Base-by-base conservation (phyloP, 306 rosid genomes). In the Medicago truncatula region DNA sequence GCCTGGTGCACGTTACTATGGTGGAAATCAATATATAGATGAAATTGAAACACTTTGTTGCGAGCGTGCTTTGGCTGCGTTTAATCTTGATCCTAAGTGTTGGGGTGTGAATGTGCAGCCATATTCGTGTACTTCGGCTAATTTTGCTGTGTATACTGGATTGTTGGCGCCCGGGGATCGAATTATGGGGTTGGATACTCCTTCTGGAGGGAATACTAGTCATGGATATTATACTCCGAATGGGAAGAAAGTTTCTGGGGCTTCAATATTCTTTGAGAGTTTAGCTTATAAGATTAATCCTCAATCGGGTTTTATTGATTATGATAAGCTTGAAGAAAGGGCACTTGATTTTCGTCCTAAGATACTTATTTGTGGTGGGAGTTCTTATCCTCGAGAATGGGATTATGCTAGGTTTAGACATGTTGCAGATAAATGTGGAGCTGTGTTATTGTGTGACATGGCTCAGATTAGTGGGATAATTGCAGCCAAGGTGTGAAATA, bases 71-170 rank as follows among this genome's bases (percentile, higher is more conserved):
- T 87, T 94, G 88, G 71, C 70, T 0, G 92, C 97, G 1, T 94
- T 94, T 47, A 69, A 81, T 57, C 91, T 94, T 2, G 90, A 87
- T 23, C 76, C 95, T 0, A 85, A 88, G 31, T 80, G 81, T 66
- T 94, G 97, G 98, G 95, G 97, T 31, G 98, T 94, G 34, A 94
- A 89, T 43, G 98, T 94, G 64, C 98, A 94, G 67, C 96, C 98
- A 8, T 92, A 94, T 70, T 94, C 98, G 0, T 92, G 97, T 54
- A 94, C 98, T 3, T 90, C 98, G 4, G 98, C 98, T 0, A 94
- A 94, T 80, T 94, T 94, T 15, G 96, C 96, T 1, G 98, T 92
- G 8, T 92, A 90, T 81, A 92, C 97, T 0, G 97, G 97, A 8
- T 70, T 94, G 84, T 73, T 94, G 57, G 16, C 86, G 7, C 98